Conservation (phyloP, 73 alveolate species). For the Tetrahymena thermophila region DNA sequence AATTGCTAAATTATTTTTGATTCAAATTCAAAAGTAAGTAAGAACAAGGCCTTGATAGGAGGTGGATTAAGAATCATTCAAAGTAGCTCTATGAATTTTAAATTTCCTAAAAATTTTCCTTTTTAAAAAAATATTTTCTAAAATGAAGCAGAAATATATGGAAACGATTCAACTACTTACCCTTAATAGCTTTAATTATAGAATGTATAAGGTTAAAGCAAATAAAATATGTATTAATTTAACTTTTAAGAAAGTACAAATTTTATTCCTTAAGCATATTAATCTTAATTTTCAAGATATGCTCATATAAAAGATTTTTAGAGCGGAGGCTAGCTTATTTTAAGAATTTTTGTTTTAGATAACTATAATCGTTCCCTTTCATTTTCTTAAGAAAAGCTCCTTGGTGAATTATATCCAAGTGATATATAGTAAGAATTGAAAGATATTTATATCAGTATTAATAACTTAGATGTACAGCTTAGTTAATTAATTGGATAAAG, state of each 20-base stretch:
- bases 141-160: not conserved
- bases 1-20: not conserved
- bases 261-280: not conserved
- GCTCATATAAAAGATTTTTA: not conserved
- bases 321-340: not conserved
- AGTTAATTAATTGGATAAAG: not conserved
- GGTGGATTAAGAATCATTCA: not conserved
- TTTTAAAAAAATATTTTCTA: no score
- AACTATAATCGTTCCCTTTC: not conserved
- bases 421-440: not conserved
- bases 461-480: no score
- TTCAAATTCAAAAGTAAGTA: not conserved
- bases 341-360: not conserved
- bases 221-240: no score
- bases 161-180: not conserved
- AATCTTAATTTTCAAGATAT: not conserved
- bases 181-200: not conserved
- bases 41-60: not conserved
- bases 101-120: not conserved
- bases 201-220: no score
- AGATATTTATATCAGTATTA: no score
- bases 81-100: no score
- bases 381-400: not conserved
- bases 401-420: not conserved
- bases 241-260: not conserved